Evolutionary conservation across 345 rosid genomes (phyloP).

Genomic region (Streptanthus diversifolius): DNA sequence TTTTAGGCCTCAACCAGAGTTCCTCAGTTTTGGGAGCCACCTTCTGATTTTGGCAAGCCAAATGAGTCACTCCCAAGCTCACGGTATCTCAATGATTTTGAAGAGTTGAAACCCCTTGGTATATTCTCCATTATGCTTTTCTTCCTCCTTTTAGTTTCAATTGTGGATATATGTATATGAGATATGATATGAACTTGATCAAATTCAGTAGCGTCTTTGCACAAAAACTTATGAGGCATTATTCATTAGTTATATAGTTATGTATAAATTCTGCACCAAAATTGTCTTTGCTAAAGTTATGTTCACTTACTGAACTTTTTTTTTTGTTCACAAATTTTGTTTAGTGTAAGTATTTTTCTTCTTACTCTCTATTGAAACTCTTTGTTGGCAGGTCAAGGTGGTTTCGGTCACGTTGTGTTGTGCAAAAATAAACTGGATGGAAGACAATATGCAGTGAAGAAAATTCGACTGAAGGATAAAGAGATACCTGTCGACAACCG

Average conservation of each 20-base stretch:
- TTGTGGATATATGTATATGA: not conserved
- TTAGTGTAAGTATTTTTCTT: not conserved
- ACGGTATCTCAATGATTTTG: slow-evolving; percentile 90
- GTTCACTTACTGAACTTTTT: not conserved
- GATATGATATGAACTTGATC: slow-evolving; percentile 9
- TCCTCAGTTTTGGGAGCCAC: slow-evolving; percentile 87
- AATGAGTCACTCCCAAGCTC: slow-evolving; percentile 59
- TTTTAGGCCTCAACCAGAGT: slow-evolving; percentile 58
- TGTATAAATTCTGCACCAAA: slow-evolving; percentile 3
- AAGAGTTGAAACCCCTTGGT: slow-evolving; percentile 93
- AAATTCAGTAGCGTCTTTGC: not conserved
- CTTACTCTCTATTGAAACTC: slow-evolving; percentile 17
- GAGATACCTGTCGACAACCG: slow-evolving; percentile 66
- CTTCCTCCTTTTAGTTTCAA: not conserved
- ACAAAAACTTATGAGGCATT: not conserved
- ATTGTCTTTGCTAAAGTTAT: not conserved
- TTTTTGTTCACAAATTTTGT: not conserved
- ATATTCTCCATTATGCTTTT: slow-evolving; percentile 15
- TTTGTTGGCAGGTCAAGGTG: slow-evolving; percentile 74
- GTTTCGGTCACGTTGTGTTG: slow-evolving; percentile 87
- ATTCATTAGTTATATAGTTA: not conserved
- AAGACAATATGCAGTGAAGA: slow-evolving; percentile 95
- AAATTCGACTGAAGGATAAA: slow-evolving; percentile 91
- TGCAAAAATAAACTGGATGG: slow-evolving; percentile 98
- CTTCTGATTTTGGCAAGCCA: slow-evolving; percentile 51